Evolutionary conservation across 306 rosid genomes (phyloP).

Genomic region (Castanea mollissima): DNA sequence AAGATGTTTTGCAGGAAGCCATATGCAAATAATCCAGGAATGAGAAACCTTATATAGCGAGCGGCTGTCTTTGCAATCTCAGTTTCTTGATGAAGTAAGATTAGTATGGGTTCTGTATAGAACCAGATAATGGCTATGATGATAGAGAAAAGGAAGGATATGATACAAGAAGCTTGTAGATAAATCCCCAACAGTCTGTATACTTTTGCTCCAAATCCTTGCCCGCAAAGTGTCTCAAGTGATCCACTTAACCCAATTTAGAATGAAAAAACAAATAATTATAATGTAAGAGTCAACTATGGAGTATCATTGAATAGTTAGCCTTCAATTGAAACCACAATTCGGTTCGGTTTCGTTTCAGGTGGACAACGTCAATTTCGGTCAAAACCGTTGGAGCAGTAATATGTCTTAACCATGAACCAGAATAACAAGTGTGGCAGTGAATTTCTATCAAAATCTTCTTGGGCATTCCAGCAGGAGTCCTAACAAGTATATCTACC

Average conservation of each 20-base stretch:
- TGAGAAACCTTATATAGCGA: constrained; percentile 48
- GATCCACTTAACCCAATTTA: constrained; percentile 87
- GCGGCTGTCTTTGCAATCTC: constrained; percentile 55
- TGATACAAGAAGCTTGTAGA: constrained; percentile 76
- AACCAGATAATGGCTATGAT: constrained; percentile 54
- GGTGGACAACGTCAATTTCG: no score
- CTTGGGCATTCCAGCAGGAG: no score
- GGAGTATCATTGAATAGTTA: no score
- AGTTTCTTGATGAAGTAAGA: constrained; percentile 60
- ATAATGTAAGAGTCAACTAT: no score
- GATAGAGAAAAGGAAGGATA: constrained; percentile 49
- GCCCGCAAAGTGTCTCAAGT: constrained; percentile 88
- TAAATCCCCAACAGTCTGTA: constrained; percentile 66
- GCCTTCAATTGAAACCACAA: no score
- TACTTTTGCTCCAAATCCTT: constrained; percentile 66
- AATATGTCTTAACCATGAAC: no score
- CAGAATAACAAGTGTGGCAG: no score
- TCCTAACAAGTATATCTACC: no score
- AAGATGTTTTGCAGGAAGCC: constrained; percentile 63
- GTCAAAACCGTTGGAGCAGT: no score
- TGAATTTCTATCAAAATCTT: no score
- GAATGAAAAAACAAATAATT: constrained; percentile 3
- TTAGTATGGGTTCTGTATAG: constrained; percentile 54
- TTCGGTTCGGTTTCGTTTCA: no score
- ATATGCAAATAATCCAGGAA: constrained; percentile 69